These are phyloP conservation scores for Globisporangium barbulae DNA, from an alignment of 352 stramenopile genomes.

Conservation along the genomic window DNA sequence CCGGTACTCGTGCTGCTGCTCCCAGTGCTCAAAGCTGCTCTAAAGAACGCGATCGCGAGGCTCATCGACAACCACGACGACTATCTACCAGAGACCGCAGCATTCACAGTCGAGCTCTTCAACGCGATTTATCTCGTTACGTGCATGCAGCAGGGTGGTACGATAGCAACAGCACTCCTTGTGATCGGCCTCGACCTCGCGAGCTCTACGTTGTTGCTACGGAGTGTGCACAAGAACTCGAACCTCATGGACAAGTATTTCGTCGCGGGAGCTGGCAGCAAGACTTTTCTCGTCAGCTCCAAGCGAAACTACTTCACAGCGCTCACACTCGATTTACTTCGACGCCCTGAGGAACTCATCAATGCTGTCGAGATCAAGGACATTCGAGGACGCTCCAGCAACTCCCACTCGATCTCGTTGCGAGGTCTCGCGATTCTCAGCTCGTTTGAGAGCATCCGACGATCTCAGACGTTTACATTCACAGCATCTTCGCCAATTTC, in stretches of 20 bases:
- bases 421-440: neutral
- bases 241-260: neutral
- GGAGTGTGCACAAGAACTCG: neutral
- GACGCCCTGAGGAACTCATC: neutral
- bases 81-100: slow-evolving; percentile 28
- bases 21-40: slow-evolving; percentile 17
- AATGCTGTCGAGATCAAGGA: neutral
- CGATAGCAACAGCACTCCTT: neutral
- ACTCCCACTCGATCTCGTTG: neutral
- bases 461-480: neutral
- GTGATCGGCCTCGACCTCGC: neutral
- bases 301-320: slow-evolving; percentile 1
- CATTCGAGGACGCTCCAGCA: neutral
- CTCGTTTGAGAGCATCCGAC: neutral
- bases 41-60: slow-evolving; percentile 23
- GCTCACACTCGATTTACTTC: neutral
- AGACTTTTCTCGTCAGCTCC: no score
- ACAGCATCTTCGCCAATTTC: no score
- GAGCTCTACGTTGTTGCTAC: neutral
- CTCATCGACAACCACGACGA: slow-evolving; percentile 25
- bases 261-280: neutral
- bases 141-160: slow-evolving; percentile 25
- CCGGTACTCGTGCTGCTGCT: slow-evolving; percentile 17
- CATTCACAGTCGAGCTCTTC: slow-evolving; percentile 44
- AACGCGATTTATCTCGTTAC: slow-evolving; percentile 34